Evolutionary conservation across 2,329 filamentous ascomycete species (phyloP), one percentile per base, ranked within the genome.

Genomic region (Paracorniculantispora psalliotae): DNA sequence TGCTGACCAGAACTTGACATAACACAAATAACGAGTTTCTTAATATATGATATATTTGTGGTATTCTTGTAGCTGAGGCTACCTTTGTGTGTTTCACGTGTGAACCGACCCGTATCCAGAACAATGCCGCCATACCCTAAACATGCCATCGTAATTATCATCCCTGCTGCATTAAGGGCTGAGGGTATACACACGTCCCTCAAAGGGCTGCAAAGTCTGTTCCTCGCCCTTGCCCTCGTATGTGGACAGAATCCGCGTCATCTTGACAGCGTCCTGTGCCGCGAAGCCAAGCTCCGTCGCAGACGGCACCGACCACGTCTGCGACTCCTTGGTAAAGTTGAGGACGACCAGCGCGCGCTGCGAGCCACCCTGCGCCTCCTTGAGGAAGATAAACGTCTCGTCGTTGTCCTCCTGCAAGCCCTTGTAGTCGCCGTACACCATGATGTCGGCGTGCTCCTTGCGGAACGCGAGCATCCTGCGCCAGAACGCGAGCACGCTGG

Each of bases 401-500:
- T 59, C 35, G 17, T 74, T 66, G 0, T 67, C 66, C 0, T 62
- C 48, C 2, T 65, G 56, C 3, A 74, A 9, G 0, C 62, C 62
- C 23, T 61, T 63, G 46, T 73, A 74, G 44, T 73, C 70, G 17
- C 72, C 71, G 44, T 74, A 74, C 0, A 73, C 72, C 12, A 69
- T 56, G 1, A 73, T 41, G 37, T 73, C 69, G 1, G 65, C 64
- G 39, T 73, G 66, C 54, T 73, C 66, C 8, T 63, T 65, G 41
- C 72, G 63, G 56, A 72, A 71, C 1, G 30, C 61, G 1, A 69
- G 58, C 59, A 66, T 64, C 25, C 66, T 70, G 59, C 66, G 68
- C 71, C 72, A 74, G 46, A 70, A 74, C 1, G 65, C 66, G 0
- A 72, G 57, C 1, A 70, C 68, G 26, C 77, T 77, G 0, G 69